These are phyloP conservation scores for Geranium rotundifolium DNA, from an alignment of 345 rosid species.

Conservation along the genomic window DNA sequence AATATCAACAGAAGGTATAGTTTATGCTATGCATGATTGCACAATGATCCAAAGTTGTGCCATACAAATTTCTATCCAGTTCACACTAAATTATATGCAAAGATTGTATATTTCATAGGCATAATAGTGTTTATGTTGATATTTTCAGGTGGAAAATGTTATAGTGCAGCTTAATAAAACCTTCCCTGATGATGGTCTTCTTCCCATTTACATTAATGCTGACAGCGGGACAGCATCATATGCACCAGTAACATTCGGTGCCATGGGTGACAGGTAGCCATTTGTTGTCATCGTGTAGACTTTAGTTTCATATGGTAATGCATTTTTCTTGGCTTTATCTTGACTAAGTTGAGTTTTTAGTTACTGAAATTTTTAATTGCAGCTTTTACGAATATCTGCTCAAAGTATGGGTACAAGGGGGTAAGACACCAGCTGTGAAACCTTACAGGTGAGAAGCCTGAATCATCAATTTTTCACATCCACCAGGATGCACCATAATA, in stretches of 20 bases:
- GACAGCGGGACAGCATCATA: constrained; percentile 41
- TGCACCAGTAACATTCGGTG: constrained; percentile 87
- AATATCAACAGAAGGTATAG: constrained; percentile 80
- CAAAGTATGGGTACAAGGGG: constrained; percentile 96
- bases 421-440: constrained; percentile 65
- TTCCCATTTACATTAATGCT: constrained; percentile 79
- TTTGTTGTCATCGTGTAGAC: not conserved
- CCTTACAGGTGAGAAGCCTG: constrained; percentile 50
- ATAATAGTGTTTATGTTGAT: not conserved
- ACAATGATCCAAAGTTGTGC: too few species aligned
- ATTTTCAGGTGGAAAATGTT: constrained; percentile 72
- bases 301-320: not conserved
- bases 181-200: constrained; percentile 89
- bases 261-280: constrained; percentile 96
- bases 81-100: not conserved
- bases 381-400: constrained; percentile 98
- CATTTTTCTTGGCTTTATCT: not conserved
- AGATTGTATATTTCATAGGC: not conserved
- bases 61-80: too few species aligned
- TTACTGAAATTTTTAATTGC: constrained; percentile 14
- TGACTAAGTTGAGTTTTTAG: not conserved
- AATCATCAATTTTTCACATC: not conserved
- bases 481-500: not conserved
- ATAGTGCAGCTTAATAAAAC: constrained; percentile 56
- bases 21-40: constrained; percentile 6